A percentile compares a stretch with the other conserved stretches of the same genome.
These are phyloP conservation scores for Citrus medica DNA, from an alignment of 345 rosid species.

Conservation along the genomic window DNA sequence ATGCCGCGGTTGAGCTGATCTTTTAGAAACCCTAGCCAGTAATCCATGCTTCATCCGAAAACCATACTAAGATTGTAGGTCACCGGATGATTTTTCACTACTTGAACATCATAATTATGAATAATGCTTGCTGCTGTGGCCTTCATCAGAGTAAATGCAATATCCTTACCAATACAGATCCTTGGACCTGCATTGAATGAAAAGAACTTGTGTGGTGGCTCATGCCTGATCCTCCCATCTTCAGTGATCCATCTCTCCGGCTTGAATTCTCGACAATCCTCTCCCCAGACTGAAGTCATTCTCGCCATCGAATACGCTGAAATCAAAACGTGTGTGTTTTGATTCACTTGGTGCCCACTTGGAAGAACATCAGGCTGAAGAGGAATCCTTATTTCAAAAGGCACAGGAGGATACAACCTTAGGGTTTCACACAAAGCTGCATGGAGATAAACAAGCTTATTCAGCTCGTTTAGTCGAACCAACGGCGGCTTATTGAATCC, in stretches of 20 bases:
- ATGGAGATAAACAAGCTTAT: constrained; percentile 7
- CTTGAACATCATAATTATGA: constrained; percentile 15
- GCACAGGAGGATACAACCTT: constrained; percentile 1
- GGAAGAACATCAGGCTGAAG: neutral
- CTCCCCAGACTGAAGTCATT: constrained; percentile 23
- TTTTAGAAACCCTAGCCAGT: constrained; percentile 18
- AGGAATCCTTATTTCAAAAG: constrained; percentile 7
- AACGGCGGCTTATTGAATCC: neutral
- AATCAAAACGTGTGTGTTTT: constrained; percentile 5
- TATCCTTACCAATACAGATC: constrained; percentile 32
- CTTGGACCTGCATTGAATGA: constrained; percentile 35
- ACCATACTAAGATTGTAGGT: constrained; percentile 14
- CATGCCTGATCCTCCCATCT: constrained; percentile 28
- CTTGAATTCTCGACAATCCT: constrained; percentile 33
- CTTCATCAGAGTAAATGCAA: constrained; percentile 32
- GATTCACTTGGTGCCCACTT: neutral
- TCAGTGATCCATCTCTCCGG: constrained; percentile 37
- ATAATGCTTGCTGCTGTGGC: constrained; percentile 20
- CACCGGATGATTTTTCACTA: constrained; percentile 24
- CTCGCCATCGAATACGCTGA: constrained; percentile 12
- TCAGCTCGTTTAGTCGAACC: neutral
- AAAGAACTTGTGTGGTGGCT: constrained; percentile 28
- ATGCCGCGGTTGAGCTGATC: neutral
- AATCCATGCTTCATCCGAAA: constrained; percentile 35
- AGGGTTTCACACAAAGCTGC: constrained; percentile 9